phyloP scores from a whole-genome alignment of 139 green algal genomes.

The Monoraphidium neglectum region DNA sequence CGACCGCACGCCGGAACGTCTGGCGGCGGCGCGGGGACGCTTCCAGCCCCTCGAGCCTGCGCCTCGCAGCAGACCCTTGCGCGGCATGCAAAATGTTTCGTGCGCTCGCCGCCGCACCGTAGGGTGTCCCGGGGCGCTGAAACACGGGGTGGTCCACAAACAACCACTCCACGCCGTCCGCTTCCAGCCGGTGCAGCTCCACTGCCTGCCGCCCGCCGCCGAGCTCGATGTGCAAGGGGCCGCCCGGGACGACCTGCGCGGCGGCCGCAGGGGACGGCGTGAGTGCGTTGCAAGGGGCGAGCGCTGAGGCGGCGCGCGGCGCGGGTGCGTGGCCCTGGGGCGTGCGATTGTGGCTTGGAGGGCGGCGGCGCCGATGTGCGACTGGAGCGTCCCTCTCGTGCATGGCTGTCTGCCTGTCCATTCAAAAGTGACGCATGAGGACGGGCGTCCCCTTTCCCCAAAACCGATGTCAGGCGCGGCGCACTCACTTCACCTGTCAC shows the following conservation, averaged over 20 bases:
- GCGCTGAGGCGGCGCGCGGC: background rate
- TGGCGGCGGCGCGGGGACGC: too few species aligned
- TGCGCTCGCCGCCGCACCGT: conserved; percentile 45
- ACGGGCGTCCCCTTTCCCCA: too few species aligned
- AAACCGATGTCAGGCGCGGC: too few species aligned
- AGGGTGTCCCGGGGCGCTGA: conserved; percentile 65
- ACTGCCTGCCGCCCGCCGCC: conserved; percentile 18
- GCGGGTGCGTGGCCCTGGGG: background rate
- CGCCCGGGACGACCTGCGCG: background rate
- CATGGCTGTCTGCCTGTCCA: too few species aligned
- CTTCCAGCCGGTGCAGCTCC: conserved; percentile 30
- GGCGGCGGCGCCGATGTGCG: background rate
- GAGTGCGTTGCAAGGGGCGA: background rate
- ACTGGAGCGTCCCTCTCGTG: too few species aligned
- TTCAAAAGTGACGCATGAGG: too few species aligned
- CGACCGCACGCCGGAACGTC: too few species aligned
- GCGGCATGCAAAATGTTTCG: too few species aligned
- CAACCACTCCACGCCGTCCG: conserved; percentile 79
- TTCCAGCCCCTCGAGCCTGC: too few species aligned
- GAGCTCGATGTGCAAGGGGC: background rate
- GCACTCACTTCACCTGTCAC: too few species aligned
- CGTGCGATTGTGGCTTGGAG: background rate
- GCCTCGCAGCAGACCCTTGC: too few species aligned
- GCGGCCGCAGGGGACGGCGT: background rate
- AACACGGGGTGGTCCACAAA: conserved; percentile 85